These are phyloP conservation scores for Setaria viridis DNA, from an alignment of 202 grass and related monocot genomes.

Conservation along the genomic window DNA sequence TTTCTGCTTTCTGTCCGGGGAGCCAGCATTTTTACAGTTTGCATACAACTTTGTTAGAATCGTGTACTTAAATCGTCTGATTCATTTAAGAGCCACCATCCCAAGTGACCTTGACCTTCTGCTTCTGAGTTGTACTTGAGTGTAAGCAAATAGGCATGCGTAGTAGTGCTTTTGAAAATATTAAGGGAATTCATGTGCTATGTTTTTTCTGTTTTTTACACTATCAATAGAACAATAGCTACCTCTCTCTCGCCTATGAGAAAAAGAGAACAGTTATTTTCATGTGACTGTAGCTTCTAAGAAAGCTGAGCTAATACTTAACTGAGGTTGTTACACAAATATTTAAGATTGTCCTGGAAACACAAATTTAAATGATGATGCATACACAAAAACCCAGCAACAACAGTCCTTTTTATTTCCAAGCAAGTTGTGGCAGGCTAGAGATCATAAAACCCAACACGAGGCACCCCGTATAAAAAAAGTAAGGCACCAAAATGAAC, in stretches of 20 bases:
- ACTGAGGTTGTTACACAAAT: not conserved
- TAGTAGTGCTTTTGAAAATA: not conserved
- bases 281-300: conserved; percentile 6
- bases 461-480: not conserved
- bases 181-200: not conserved
- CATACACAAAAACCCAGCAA: not conserved
- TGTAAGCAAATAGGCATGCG: not conserved
- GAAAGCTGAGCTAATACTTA: conserved; percentile 21
- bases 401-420: not conserved
- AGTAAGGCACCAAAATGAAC: not conserved
- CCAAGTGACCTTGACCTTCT: not conserved
- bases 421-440: not conserved
- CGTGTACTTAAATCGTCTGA: not conserved
- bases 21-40: conserved; percentile 3
- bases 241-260: not conserved
- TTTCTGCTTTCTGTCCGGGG: not conserved
- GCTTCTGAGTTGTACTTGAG: not conserved
- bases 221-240: not conserved
- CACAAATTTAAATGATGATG: not conserved
- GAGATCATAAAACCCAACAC: not conserved
- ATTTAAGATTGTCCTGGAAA: not conserved
- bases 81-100: not conserved
- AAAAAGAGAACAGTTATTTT: conserved; percentile 15
- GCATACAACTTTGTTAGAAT: no score
- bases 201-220: not conserved